Evolutionary conservation across 2,329 filamentous ascomycete species (phyloP).

Genomic region (Claviceps pazoutovae): DNA sequence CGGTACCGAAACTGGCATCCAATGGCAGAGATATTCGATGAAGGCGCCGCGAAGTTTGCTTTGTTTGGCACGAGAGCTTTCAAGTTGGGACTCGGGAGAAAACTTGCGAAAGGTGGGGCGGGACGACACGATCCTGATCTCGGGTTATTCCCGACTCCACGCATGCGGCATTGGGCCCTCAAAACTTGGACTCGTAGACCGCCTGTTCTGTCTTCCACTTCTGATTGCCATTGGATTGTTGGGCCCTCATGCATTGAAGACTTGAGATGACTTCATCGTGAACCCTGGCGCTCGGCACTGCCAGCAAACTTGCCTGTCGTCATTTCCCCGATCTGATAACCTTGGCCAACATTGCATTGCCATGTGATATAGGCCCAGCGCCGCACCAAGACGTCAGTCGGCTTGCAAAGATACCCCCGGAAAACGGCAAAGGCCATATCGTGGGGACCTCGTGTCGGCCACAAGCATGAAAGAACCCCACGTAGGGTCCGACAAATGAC

Average conservation of each 20-base stretch:
- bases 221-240: not conserved
- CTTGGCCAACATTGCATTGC: too few species aligned
- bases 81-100: not conserved
- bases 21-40: not conserved
- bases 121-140: not conserved
- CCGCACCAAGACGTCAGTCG: not conserved
- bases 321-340: too few species aligned
- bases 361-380: too few species aligned
- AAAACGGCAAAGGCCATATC: not conserved
- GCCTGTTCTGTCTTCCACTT: not conserved
- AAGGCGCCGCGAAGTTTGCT: not conserved
- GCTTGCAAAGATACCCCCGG: not conserved
- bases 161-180: not conserved
- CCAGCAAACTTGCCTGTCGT: not conserved
- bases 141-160: not conserved
- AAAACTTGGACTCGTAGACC: not conserved
- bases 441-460: not conserved
- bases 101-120: not conserved
- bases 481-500: not conserved
- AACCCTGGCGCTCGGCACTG: not conserved
- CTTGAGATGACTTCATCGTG: not conserved
- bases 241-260: not conserved
- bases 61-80: not conserved
- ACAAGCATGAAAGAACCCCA: not conserved
- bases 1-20: too few species aligned